These are phyloP conservation scores for Corymbia maculata DNA, from an alignment of 345 rosid genomes.

Conservation along the genomic window DNA sequence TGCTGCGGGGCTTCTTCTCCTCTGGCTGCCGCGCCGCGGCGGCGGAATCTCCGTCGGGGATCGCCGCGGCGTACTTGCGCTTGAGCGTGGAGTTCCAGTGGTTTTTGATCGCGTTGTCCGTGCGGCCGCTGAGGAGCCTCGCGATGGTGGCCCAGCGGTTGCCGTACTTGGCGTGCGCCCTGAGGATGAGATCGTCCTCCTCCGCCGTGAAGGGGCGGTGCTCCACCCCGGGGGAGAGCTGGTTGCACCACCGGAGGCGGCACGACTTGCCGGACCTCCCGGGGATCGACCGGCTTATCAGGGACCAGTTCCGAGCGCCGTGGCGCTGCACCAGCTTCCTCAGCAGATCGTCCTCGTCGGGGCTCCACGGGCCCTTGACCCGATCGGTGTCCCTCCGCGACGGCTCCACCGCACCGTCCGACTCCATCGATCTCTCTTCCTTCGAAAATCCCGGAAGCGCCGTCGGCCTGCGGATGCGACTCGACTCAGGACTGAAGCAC, in stretches of 20 bases:
- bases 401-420: not conserved
- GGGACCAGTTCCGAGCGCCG: constrained; percentile 53
- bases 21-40: not conserved
- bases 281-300: constrained; percentile 36
- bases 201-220: constrained; percentile 39
- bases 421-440: not conserved
- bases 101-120: constrained; percentile 54
- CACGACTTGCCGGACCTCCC: constrained; percentile 68
- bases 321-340: constrained; percentile 24
- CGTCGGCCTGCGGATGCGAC: not conserved
- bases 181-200: constrained; percentile 39
- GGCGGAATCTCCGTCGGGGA: not conserved
- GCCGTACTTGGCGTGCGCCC: constrained; percentile 41
- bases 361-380: constrained; percentile 52
- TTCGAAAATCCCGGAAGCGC: not conserved
- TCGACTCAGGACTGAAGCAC: not conserved
- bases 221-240: constrained; percentile 50
- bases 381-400: constrained; percentile 9
- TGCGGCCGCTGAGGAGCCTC: constrained; percentile 41
- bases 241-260: constrained; percentile 61
- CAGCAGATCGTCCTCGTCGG: constrained; percentile 45
- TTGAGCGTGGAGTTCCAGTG: constrained; percentile 64
- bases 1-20: not conserved
- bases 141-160: constrained; percentile 62
- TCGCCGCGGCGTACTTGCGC: constrained; percentile 7